Evolutionary conservation across 1,284 basidiomycete genomes (phyloP), one percentile per base, ranked within the genome.

Genomic region (Ceratobasidium sp.): DNA sequence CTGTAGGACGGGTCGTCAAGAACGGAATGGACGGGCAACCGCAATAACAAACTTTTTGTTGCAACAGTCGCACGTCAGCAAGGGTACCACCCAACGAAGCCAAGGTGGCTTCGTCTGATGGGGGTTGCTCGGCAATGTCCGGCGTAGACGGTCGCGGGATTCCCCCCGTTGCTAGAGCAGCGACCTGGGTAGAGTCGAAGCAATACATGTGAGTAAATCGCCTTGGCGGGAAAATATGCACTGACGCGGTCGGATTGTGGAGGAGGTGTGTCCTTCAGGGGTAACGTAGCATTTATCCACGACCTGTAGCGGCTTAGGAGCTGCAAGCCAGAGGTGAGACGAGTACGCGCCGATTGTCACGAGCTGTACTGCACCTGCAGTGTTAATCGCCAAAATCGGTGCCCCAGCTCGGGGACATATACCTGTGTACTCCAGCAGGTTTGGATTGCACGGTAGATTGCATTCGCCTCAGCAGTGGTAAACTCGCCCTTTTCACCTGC

Each of bases 351-450:
- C 27, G 9, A n/a, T 9, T n/a, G 39, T n/a, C n/a, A 65, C 71
- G 34, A 22, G 24, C n/a, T 39, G 22, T n/a, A 8, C 75, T 82
- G 62, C 61, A 93, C 94, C 87, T 98, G 96, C 43, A 98, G 82
- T 2, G 90, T 93, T 74, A 98, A 84, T 77, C 87, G 88, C 96
- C 95, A 98, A 80, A 98, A 97, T 66, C 92, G 88, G 81, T 91
- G 86, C 31, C 88, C 87, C 9, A 98, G 83, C 74, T 95, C 92
- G 1, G 91, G 90, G 56, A 98, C 89, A 81, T 88, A 96, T 13
- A 96, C 86, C 58, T 95, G 90, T 9, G 89, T 87, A 76, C 89
- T 91, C 95, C 96, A 98, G 80, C 94, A 95, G 6, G 87, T 86
- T 46, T 85, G 84, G 49, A 97, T 85, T 1, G 93, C 92, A 56